These are phyloP conservation scores for Turritis glabra DNA, from an alignment of 345 rosid genomes.

Conservation along the genomic window DNA sequence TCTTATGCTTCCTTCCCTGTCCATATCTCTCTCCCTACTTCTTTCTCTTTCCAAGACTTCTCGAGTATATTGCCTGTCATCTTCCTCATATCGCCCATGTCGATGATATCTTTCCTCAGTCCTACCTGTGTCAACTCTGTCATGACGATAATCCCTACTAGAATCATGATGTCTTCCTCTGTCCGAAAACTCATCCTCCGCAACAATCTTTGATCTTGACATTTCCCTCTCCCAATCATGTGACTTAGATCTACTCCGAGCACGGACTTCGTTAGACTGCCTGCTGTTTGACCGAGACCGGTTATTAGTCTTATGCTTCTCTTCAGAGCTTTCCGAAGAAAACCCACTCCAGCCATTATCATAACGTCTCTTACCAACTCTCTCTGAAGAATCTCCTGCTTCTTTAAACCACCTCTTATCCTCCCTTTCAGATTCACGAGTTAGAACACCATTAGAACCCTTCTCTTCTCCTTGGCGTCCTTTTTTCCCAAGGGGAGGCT, in stretches of 20 bases:
- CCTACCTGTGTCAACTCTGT: constrained; percentile 46
- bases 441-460: constrained; percentile 46
- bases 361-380: constrained; percentile 46
- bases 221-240: constrained; percentile 53
- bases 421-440: constrained; percentile 30
- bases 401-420: constrained; percentile 31
- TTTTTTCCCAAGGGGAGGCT: constrained; percentile 44
- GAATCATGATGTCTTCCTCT: constrained; percentile 37
- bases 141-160: constrained; percentile 41
- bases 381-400: constrained; percentile 4
- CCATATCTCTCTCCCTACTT: constrained; percentile 44
- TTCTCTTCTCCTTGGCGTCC: constrained; percentile 20
- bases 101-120: constrained; percentile 48
- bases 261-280: constrained; percentile 41
- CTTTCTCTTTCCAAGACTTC: constrained; percentile 44
- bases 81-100: constrained; percentile 45
- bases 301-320: constrained; percentile 34
- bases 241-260: constrained; percentile 53
- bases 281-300: constrained; percentile 45
- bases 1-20: constrained; percentile 39
- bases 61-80: constrained; percentile 43
- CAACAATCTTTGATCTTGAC: constrained; percentile 50
- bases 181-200: constrained; percentile 50
- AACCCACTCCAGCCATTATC: constrained; percentile 44
- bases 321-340: constrained; percentile 45